A percentile compares a stretch with the other conserved stretches of the same genome.
Evolutionary conservation across 345 rosid species (phyloP).

Genomic region (Ceriops decandra): DNA sequence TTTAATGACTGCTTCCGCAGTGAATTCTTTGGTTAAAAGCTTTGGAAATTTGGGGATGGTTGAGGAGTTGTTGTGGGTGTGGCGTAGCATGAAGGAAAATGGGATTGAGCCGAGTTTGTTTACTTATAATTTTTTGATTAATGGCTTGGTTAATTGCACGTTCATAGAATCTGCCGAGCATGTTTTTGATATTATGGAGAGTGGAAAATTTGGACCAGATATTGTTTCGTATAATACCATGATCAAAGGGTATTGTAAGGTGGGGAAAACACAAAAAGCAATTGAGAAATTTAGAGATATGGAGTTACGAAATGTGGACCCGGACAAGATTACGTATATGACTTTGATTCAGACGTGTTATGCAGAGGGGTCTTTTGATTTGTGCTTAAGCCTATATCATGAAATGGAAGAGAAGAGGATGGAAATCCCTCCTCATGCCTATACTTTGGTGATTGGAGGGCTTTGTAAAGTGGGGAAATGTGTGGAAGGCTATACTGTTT

Average conservation of each 20-base stretch:
- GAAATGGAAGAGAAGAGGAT: constrained; percentile 79
- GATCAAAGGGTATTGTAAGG: constrained; percentile 82
- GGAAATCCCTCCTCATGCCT: constrained; percentile 72
- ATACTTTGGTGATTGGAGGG: constrained; percentile 74
- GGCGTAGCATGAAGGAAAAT: constrained; percentile 86
- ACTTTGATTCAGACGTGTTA: constrained; percentile 80
- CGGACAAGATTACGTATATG: constrained; percentile 83
- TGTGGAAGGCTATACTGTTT: constrained; percentile 62
- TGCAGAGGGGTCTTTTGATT: constrained; percentile 57
- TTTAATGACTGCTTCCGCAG: constrained; percentile 46
- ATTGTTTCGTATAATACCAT: constrained; percentile 70
- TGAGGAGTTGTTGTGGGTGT: constrained; percentile 87
- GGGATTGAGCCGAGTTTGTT: constrained; percentile 72
- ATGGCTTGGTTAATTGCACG: constrained; percentile 66
- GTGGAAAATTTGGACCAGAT: constrained; percentile 61
- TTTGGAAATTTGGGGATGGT: constrained; percentile 86
- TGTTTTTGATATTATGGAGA: constrained; percentile 75
- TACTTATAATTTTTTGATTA: constrained; percentile 66
- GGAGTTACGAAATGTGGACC: constrained; percentile 59
- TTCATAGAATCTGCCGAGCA: constrained; percentile 71
- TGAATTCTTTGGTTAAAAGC: constrained; percentile 70
- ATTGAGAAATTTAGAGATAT: constrained; percentile 55
- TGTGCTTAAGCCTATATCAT: constrained; percentile 66
- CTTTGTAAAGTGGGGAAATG: constrained; percentile 73
- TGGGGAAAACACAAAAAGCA: constrained; percentile 62